Conservation (phyloP, 257 asterid species). For the Penstemon barbatus region DNA sequence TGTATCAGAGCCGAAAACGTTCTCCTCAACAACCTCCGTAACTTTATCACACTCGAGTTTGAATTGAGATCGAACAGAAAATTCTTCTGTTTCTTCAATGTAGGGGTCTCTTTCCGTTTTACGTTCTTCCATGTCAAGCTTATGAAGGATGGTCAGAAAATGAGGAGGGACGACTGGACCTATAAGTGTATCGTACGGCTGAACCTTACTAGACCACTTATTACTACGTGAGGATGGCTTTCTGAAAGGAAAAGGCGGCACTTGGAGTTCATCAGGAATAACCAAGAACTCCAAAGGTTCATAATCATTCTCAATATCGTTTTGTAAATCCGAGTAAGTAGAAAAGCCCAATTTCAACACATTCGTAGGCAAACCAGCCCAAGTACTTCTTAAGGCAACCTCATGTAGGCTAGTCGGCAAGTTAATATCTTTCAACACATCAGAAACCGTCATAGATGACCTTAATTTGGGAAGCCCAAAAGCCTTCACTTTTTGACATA, state of each 20-base stretch:
- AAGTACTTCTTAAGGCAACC: slow-evolving; percentile 53
- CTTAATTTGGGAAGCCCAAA: slow-evolving; percentile 31
- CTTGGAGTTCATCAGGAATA: slow-evolving; percentile 40
- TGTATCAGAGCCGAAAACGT: slow-evolving; percentile 30
- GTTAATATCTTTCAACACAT: slow-evolving; percentile 44
- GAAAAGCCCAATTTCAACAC: slow-evolving; percentile 47
- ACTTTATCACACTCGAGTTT: slow-evolving; percentile 48
- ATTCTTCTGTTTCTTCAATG: slow-evolving; percentile 40
- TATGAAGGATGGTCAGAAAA: slow-evolving; percentile 52
- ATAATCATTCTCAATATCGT: slow-evolving; percentile 22
- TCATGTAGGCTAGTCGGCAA: slow-evolving; percentile 70
- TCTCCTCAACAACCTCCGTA: slow-evolving; percentile 44
- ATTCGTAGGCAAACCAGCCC: slow-evolving; percentile 47
- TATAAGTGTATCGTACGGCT: slow-evolving; percentile 39
- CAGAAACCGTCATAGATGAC: slow-evolving; percentile 29
- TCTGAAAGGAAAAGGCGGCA: slow-evolving; percentile 45
- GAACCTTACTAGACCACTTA: slow-evolving; percentile 45
- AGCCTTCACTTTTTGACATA: slow-evolving; percentile 41
- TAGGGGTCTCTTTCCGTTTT: slow-evolving; percentile 31
- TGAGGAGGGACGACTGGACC: slow-evolving; percentile 61
- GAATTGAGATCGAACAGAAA: slow-evolving; percentile 45
- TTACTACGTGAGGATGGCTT: slow-evolving; percentile 50
- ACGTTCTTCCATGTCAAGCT: slow-evolving; percentile 36
- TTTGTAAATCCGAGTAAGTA: slow-evolving; percentile 36
- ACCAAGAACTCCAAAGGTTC: slow-evolving; percentile 49